Percentiles rank a stretch among this genome's conserved stretches.
Conservation (phyloP, 352 stramenopile species). For the Phytophthora idaei region DNA sequence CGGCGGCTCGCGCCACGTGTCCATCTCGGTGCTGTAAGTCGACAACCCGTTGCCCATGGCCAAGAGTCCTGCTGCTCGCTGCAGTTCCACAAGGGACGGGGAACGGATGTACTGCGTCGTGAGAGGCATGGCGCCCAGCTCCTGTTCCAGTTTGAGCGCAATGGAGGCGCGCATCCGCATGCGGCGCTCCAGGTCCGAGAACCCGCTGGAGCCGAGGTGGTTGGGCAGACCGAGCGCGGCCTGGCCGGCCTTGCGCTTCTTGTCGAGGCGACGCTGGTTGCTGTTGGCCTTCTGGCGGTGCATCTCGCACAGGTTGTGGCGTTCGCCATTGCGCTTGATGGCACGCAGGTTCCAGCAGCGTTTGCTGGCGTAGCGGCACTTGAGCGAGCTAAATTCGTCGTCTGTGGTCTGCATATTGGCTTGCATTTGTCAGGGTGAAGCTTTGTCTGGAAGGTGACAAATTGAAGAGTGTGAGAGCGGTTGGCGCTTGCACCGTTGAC, state of each 20-base stretch:
- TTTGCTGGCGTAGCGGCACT: constrained; percentile 85
- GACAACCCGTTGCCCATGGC: constrained; percentile 18
- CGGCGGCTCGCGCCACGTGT: constrained; percentile 29
- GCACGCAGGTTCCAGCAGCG: constrained; percentile 82
- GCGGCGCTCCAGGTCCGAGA: constrained; percentile 37
- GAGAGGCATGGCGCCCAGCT: constrained; percentile 34
- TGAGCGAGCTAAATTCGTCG: constrained; percentile 48
- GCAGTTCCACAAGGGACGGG: constrained; percentile 34
- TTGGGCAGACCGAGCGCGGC: constrained; percentile 34
- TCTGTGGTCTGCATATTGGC: constrained; percentile 25
- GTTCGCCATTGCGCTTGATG: constrained; percentile 83
- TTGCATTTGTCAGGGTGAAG: not conserved
- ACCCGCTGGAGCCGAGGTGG: constrained; percentile 19
- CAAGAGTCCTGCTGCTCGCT: constrained; percentile 31
- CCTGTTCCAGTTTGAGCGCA: constrained; percentile 43
- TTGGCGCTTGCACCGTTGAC: not conserved
- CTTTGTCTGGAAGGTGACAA: constrained; percentile 25
- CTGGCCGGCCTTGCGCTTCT: constrained; percentile 68
- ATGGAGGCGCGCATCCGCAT: constrained; percentile 48
- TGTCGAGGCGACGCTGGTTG: constrained; percentile 82
- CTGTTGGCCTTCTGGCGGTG: constrained; percentile 85
- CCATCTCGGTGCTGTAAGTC: constrained; percentile 18
- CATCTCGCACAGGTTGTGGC: constrained; percentile 87
- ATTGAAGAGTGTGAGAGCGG: constrained; percentile 32
- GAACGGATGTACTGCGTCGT: constrained; percentile 42